Percentiles rank a stretch among this genome's conserved stretches.
Conservation (phyloP, 2,329 filamentous ascomycete species). For the Penicillium sp. region DNA sequence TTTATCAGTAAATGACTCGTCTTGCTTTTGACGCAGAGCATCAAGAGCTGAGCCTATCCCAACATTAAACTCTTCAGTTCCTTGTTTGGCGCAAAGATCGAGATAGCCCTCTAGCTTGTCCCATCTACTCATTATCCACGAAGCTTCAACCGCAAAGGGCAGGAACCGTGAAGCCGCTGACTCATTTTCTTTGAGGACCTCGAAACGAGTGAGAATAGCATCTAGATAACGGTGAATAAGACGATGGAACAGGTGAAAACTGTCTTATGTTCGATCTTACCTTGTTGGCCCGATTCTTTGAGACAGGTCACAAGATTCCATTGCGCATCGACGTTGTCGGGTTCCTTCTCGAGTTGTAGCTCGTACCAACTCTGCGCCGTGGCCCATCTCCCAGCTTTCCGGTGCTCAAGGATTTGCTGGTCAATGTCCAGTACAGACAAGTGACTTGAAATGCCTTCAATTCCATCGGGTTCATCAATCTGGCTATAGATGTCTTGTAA, state of each 20-base stretch:
- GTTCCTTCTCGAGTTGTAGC: conserved; percentile 75
- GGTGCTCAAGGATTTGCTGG: conserved; percentile 88
- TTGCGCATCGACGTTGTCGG: conserved; percentile 73
- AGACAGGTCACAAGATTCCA: conserved; percentile 81
- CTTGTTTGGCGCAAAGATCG: conserved; percentile 30
- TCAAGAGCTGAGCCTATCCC: conserved; percentile 68
- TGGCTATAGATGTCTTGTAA: conserved; percentile 94
- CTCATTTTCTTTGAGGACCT: conserved; percentile 61
- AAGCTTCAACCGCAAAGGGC: conserved; percentile 83
- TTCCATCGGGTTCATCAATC: conserved; percentile 95
- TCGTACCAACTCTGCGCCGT: conserved; percentile 98
- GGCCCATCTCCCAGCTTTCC: conserved; percentile 89
- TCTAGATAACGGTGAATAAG: conserved; percentile 49
- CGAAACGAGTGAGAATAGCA: conserved; percentile 80
- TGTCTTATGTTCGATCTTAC: conserved; percentile 44
- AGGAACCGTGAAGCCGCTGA: conserved; percentile 62
- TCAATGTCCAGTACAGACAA: conserved; percentile 84
- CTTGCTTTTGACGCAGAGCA: conserved; percentile 55
- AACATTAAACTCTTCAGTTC: conserved; percentile 72
- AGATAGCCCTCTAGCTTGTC: conserved; percentile 68
- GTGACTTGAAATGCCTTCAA: conserved; percentile 89
- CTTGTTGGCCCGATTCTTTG: conserved; percentile 92
- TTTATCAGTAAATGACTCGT: conserved; percentile 52
- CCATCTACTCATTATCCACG: conserved; percentile 87
- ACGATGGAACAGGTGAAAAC: not conserved